A percentile compares a stretch with the other conserved stretches of the same genome.
Evolutionary conservation across 352 stramenopile species (phyloP).

Genomic region (Phytophthora multivora): DNA sequence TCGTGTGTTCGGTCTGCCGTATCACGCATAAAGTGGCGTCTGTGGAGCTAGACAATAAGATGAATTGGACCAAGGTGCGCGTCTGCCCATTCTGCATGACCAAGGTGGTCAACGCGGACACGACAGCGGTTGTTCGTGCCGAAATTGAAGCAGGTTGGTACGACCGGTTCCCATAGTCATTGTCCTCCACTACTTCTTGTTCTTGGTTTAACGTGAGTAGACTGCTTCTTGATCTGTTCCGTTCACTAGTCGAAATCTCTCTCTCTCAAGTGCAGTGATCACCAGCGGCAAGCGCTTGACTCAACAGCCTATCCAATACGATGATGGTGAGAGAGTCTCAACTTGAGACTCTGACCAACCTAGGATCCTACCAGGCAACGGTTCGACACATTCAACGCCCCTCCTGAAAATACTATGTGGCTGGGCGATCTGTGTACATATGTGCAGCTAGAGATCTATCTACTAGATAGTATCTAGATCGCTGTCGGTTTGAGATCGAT

Average conservation of each 20-base stretch:
- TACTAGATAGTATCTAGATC: too few species aligned
- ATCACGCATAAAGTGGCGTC: slow-evolving; percentile 39
- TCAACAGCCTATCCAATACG: too few species aligned
- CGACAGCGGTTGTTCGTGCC: slow-evolving; percentile 23
- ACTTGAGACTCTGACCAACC: too few species aligned
- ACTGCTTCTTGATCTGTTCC: background rate
- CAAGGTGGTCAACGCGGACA: slow-evolving; percentile 25
- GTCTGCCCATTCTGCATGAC: slow-evolving; percentile 38
- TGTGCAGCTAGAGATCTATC: too few species aligned
- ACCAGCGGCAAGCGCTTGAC: too few species aligned
- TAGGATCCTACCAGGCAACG: too few species aligned
- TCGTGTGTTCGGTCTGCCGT: slow-evolving; percentile 36
- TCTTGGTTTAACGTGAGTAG: background rate
- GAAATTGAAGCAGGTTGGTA: slow-evolving; percentile 36
- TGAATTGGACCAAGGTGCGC: slow-evolving; percentile 28
- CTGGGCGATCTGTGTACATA: too few species aligned
- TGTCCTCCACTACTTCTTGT: background rate
- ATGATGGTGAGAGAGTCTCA: too few species aligned
- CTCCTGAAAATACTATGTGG: too few species aligned
- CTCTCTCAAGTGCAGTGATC: background rate
- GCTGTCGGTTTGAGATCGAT: too few species aligned
- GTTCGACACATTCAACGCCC: too few species aligned
- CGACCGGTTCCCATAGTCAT: slow-evolving; percentile 21
- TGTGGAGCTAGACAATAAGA: slow-evolving; percentile 35
- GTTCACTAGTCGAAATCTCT: background rate